Evolutionary conservation across 2,329 filamentous ascomycete genomes (phyloP).

Genomic region (Colletotrichum eleusines): DNA sequence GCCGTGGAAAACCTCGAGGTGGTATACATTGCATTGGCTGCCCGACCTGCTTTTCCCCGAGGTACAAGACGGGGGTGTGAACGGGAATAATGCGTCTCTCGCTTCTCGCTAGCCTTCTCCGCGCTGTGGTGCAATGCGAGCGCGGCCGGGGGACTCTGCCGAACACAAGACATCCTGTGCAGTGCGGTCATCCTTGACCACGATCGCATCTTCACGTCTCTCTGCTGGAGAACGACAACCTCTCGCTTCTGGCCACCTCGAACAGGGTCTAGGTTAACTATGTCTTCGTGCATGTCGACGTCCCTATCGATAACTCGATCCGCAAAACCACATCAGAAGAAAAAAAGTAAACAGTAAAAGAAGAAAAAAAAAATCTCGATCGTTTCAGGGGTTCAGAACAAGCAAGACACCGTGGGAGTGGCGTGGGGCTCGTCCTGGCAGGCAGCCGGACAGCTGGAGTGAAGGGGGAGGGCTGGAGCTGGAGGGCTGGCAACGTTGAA

Average conservation of each 20-base stretch:
- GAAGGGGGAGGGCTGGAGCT: too few species aligned
- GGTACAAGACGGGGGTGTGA: not conserved
- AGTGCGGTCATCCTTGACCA: conserved; percentile 13
- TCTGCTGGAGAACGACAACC: not conserved
- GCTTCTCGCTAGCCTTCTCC: conserved; percentile 22
- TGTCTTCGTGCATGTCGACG: not conserved
- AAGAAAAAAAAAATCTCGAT: conserved; percentile 31
- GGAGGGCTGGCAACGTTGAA: conserved; percentile 31
- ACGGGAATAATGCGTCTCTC: conserved; percentile 12
- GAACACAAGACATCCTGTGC: not conserved
- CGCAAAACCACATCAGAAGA: conserved; percentile 32
- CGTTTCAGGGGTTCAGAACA: conserved; percentile 41
- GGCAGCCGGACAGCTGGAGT: conserved; percentile 16
- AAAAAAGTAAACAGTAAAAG: not conserved
- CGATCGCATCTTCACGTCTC: not conserved
- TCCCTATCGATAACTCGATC: conserved; percentile 9
- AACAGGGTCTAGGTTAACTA: not conserved
- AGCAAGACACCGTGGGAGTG: conserved; percentile 33
- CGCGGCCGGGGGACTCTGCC: not conserved
- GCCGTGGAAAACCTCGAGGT: not conserved
- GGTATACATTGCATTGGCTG: not conserved
- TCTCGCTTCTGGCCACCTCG: conserved; percentile 15
- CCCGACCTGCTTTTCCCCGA: conserved; percentile 9
- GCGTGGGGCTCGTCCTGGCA: conserved; percentile 35
- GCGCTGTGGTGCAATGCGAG: conserved; percentile 28